phyloP scores from a whole-genome alignment of 2,329 filamentous ascomycete genomes.

The Sporothrix globosa region DNA sequence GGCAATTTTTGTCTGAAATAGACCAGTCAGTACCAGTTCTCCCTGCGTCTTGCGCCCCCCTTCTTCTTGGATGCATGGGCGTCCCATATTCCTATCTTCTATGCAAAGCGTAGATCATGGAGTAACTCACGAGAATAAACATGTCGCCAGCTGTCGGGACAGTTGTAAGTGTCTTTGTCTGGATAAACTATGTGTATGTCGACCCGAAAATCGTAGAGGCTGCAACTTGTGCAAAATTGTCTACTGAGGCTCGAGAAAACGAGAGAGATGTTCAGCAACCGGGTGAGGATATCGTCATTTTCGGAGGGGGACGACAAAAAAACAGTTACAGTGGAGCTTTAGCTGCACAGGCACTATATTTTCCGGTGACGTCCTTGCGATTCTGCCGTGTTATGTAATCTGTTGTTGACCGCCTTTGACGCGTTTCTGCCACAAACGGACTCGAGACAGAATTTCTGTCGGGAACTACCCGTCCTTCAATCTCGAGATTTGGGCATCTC shows the following conservation, averaged over 20 bases:
- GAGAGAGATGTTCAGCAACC: background rate
- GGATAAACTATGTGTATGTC: background rate
- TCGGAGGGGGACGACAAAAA: slow-evolving; percentile 30
- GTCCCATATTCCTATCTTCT: background rate
- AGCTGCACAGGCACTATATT: background rate
- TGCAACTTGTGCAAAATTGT: background rate
- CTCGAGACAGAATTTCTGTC: background rate
- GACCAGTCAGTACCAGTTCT: background rate
- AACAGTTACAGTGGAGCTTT: slow-evolving; percentile 31
- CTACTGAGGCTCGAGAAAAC: background rate
- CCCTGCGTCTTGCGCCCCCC: background rate
- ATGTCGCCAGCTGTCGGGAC: slow-evolving; percentile 41
- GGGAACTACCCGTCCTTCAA: background rate
- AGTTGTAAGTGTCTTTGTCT: too few species aligned
- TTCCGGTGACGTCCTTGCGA: background rate
- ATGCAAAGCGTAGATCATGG: background rate
- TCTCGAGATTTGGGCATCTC: background rate
- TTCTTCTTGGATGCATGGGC: background rate
- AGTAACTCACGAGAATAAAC: slow-evolving; percentile 55
- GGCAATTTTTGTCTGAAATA: slow-evolving; percentile 78
- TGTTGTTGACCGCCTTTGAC: background rate
- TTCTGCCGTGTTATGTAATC: slow-evolving; percentile 21
- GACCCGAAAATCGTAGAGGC: background rate
- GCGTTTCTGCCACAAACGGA: background rate
- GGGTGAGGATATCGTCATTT: background rate